Base-by-base conservation (phyloP, 495 filamentous ascomycete species). In the Aspergillus coremiiformis region DNA sequence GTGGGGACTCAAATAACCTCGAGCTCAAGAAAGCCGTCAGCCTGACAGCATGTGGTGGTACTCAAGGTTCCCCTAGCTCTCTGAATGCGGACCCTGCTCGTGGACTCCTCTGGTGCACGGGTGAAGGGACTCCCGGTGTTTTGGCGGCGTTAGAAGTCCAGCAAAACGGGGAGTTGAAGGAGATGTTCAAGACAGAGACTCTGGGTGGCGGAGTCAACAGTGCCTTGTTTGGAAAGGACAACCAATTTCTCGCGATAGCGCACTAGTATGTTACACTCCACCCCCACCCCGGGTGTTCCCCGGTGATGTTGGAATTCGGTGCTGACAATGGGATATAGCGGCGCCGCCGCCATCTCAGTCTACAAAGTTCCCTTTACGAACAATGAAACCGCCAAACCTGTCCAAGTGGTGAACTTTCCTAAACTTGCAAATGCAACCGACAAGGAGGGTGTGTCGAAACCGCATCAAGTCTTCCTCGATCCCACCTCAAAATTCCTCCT, bases 391-490 rank as follows among this genome's bases (percentile, higher is more conserved):
- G 19, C 52, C 1, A 43, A 62, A 4, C 51, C 65, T 15, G 51
- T 78, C 20, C 71, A 83, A 55, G 69, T 66, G 49, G 72, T 79
- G 54, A 71, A 63, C 29, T 89, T 77, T 62, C 75, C 72, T 20
- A 58, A 80, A 47, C 55, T 68, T 12, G 51, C 58, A 5, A 76
- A 79, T 0, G 78, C 8, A 4, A 78, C n/a, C 55, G 75, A 41
- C 57, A 71, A 26, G 68, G 78, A 5, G 79, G 81, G 20, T 86
- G 89, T 71, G 3, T 72, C 87, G n/a, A 86, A 85, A 59, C 85
- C 86, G 9, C 87, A 92, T 57, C 68, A 86, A 48, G 79, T 77
- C 24, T 58, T 88, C 55, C 62, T 89, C 21, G 87, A 92, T 60
- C 87, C 87, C 14, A 84, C 82, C 0, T 79, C 74, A 0, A 59